Evolutionary conservation across 2,329 filamentous ascomycete genomes (phyloP), one percentile per base, ranked within the genome.

Genomic region (Phaeophleospora eucalypticola): DNA sequence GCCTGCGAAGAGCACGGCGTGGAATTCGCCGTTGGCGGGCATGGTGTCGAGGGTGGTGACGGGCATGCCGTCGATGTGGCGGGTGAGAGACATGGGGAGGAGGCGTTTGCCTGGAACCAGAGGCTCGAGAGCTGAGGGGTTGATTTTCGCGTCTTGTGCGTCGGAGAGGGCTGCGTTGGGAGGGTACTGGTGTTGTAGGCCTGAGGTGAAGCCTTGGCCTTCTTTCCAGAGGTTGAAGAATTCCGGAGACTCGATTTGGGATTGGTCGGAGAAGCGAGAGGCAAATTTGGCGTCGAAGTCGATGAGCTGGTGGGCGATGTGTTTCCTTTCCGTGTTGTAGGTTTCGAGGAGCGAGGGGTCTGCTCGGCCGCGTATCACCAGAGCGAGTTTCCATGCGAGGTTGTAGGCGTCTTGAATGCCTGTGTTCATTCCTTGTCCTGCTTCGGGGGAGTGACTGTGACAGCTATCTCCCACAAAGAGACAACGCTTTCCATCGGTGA

Each of bases 361-460:
- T 17, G 52, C 56, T 8, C 47, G 15, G 10, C 49, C 51, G 21
- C 48, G 42, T 10, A 56, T 17, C 4, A 58, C 53, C n/a, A 53
- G 43, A 14, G 35, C 9, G 65, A 59, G 8, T 64, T 51, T 7
- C 40, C 38, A 45, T 3, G 37, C 41, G 18, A 44, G 34, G 18
- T 52, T 52, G 19, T 43, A 35, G 14, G 44, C 41, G 20, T 53
- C 52, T 17, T 46, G 41, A 14, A 55, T 46, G 27, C 52, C 44
- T n/a, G 50, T 55, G 39, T 55, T 55, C 15, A 71, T 75, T 1
- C 78, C 78, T 0, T 81, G 69, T 0, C 77, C 79, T 53, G 48
- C 48, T 10, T 27, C 29, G 9, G 21, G 16, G 17, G 24, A 34
- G 17, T 42, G 27, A 2, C 27, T 42, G 40, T 42, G 40, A 12